These are phyloP conservation scores for Bromus sterilis DNA, from an alignment of 176 grass and related monocot genomes.

Conservation along the genomic window DNA sequence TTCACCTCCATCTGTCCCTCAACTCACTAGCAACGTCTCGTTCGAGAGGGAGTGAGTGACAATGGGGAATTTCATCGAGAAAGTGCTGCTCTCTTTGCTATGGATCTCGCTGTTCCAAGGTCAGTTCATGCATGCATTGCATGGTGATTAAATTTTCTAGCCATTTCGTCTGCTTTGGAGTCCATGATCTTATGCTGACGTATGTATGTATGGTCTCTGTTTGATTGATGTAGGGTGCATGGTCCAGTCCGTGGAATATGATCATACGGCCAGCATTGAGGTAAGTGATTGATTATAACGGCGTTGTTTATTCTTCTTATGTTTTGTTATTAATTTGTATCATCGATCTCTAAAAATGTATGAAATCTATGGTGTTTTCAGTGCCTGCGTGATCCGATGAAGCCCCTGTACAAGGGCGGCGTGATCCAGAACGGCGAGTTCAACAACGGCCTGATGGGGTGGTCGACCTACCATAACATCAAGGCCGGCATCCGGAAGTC, in stretches of 20 bases:
- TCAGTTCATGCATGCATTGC: too few species aligned
- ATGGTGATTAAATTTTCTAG: background rate
- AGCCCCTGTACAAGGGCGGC: constrained; percentile 40
- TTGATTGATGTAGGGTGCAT: background rate
- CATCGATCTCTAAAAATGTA: too few species aligned
- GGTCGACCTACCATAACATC: constrained; percentile 7
- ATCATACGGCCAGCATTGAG: constrained; percentile 37
- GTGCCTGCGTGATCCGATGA: constrained; percentile 38
- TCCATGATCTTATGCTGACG: background rate
- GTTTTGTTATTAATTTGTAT: background rate
- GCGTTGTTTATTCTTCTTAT: background rate
- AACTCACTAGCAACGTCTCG: background rate
- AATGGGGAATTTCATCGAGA: constrained; percentile 8
- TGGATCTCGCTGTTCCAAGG: constrained; percentile 18
- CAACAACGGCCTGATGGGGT: constrained; percentile 18
- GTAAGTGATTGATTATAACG: background rate
- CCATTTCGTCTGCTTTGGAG: background rate
- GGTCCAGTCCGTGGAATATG: constrained; percentile 33
- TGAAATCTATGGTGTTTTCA: background rate
- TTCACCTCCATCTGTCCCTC: background rate
- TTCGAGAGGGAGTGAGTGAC: background rate
- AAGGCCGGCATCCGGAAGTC: constrained; percentile 4
- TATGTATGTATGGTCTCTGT: background rate
- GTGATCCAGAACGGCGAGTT: constrained; percentile 47
- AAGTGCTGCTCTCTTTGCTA: constrained; percentile 5